Base-by-base conservation (phyloP, 768 basidiomycete species). In the Crepidotus variabilis region DNA sequence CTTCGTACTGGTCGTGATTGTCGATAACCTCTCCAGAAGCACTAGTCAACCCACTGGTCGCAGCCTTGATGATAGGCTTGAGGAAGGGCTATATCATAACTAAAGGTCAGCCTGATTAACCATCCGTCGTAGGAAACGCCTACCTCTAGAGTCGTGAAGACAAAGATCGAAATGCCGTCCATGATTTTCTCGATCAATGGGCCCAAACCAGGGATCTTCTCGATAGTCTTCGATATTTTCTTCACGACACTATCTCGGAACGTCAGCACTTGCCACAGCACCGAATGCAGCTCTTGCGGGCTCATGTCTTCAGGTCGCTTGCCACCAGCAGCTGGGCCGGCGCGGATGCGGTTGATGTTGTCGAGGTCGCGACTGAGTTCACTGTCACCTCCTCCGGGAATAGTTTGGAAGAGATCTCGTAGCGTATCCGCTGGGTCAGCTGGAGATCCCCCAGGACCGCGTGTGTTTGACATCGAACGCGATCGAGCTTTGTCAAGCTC, bases 191-290 rank as follows among this genome's bases (percentile, higher is more conserved):
- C 90, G 50, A 93, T 81, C 55, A 94, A 67, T 0, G 83, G 66
- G 0, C 78, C 75, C 8, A 95, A 74, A 0, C 94, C 92, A 0
- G 94, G 94, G 50, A 94, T 92, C 70, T 85, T 89, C 72, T 95
- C 91, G 18, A 92, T 90, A 0, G 83, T 88, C 57, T 77, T 82
- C 63, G 82, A 79, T 48, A 96, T 90, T 70, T 84, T 87, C 79
- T 94, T 94, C 64, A 84, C 79, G 24, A 89, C 83, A 5, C 84
- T 84, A 71, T 96, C 94, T 50, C 92, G 78, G 73, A 95, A 95
- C 23, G 77, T 85, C 67, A 98, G 69, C 6, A 96, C 84, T 71
- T 92, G 84, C 92, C 93, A 95, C 20, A 95, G 72, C 2, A 86
- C 83, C 1, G 81, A 73, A 68, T 94, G 92, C 50, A 96, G 62